Evolutionary conservation across 2,329 filamentous ascomycete genomes (phyloP).

Genomic region (Sporothrix euskadiensis): DNA sequence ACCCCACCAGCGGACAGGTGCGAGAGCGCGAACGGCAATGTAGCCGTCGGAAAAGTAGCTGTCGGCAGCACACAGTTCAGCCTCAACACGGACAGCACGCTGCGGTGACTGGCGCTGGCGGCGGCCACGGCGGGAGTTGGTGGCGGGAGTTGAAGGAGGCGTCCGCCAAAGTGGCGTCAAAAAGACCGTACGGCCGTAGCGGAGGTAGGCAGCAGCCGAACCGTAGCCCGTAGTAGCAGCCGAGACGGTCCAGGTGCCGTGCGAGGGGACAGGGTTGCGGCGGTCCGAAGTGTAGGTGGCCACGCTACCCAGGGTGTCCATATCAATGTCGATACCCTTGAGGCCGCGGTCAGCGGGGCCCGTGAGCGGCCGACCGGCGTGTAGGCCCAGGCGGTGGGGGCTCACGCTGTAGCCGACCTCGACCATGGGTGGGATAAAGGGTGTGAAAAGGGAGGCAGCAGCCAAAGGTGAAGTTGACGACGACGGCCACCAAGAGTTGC

Average conservation of each 20-base stretch:
- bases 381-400: constrained; percentile 39
- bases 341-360: constrained; percentile 41
- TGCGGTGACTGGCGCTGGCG: constrained; percentile 19
- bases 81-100: constrained; percentile 43
- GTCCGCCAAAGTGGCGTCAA: constrained; percentile 33
- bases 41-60: constrained; percentile 41
- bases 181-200: constrained; percentile 42
- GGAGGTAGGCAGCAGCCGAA: constrained; percentile 41
- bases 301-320: constrained; percentile 32
- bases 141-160: constrained; percentile 6
- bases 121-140: neutral
- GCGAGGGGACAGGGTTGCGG: constrained; percentile 4
- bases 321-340: constrained; percentile 43
- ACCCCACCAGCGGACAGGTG: constrained; percentile 41
- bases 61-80: constrained; percentile 46
- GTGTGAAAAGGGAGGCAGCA: constrained; percentile 28
- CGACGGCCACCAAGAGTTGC: constrained; percentile 41
- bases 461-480: neutral
- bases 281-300: neutral
- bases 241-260: constrained; percentile 46
- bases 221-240: constrained; percentile 38
- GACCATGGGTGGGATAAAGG: constrained; percentile 41
- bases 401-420: constrained; percentile 47
- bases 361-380: constrained; percentile 39
- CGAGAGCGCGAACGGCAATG: constrained; percentile 48